Evolutionary conservation across 306 rosid genomes (phyloP), one percentile per base, ranked within the genome.

Genomic region (Mucuna pruriens): DNA sequence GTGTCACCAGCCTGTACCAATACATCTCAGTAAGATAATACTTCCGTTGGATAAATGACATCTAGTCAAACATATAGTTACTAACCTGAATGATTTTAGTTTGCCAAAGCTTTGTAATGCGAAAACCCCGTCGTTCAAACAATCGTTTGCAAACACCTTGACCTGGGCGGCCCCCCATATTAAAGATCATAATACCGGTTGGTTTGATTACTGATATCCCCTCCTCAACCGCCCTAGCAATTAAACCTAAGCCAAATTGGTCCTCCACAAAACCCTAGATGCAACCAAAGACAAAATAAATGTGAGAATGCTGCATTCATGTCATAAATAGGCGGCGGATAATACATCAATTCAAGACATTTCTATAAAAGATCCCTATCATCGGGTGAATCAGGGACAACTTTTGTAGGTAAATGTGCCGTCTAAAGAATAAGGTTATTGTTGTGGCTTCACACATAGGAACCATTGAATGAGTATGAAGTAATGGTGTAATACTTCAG

Each of bases 91-190:
- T 80, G 78, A 95, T 92, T 91, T 93, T 95, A 23, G 99, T 95
- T 87, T 95, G 99, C 99, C 98, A 95, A 85, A 95, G 94, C 90
- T 88, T 91, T 77, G 86, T 88, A 84, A 95, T 87, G 65, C 71
- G 71, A 81, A 90, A 90, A 66, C 99, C 99, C 22, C 99, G 99
- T 11, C 98, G 97, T 81, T 95, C 99, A 87, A 95, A 95, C 89
- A 95, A 85, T 78, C 87, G 94, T 76, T 86, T 90, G 84, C 97
- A 95, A 69, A 95, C 99, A 67, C 70, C 97, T 85, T 95, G 99
- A 73, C 99, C 99, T 34, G 99, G 99, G 80, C 99, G 99, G 13
- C 99, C 98, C 74, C 99, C 99, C 92, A 95, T 95, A 77, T 95
- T 95, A 84, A 93, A 95, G 82, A 93, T 90, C 98, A 95, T 91